These are phyloP conservation scores for Epichloe coenophiala DNA, from an alignment of 2,329 filamentous ascomycete genomes.

Conservation along the genomic window DNA sequence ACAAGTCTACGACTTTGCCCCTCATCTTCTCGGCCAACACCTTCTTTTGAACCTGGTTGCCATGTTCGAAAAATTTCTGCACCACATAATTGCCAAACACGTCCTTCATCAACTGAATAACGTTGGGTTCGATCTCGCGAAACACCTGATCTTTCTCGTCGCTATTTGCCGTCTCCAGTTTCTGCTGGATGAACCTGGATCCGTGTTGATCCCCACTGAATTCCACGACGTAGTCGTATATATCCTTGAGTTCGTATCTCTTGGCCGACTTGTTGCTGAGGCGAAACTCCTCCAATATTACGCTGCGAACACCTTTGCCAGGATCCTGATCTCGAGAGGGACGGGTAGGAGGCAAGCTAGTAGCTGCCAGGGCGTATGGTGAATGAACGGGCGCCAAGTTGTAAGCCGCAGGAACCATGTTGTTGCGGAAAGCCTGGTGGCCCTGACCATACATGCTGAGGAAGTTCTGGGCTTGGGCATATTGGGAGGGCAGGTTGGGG, in stretches of 20 bases:
- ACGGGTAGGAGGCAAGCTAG: conserved; percentile 16
- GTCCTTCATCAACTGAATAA: conserved; percentile 82
- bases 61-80: conserved; percentile 94
- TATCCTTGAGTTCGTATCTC: conserved; percentile 76
- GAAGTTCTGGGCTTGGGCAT: conserved; percentile 16
- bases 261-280: conserved; percentile 56
- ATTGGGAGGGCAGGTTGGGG: conserved; percentile 19
- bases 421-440: conserved; percentile 18
- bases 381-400: conserved; percentile 20
- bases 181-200: conserved; percentile 89
- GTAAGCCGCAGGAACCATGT: conserved; percentile 20
- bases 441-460: conserved; percentile 8
- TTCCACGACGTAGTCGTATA: conserved; percentile 77
- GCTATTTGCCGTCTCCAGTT: conserved; percentile 82
- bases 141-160: conserved; percentile 92
- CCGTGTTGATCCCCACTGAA: conserved; percentile 94
- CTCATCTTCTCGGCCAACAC: conserved; percentile 77
- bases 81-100: conserved; percentile 98
- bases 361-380: conserved; percentile 15
- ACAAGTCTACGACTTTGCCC: conserved; percentile 69
- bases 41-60: conserved; percentile 86
- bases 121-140: conserved; percentile 71
- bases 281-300: conserved; percentile 68
- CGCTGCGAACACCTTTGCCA: conserved; percentile 51
- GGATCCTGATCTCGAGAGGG: conserved; percentile 43